A percentile compares a stretch with the other conserved stretches of the same genome.
These are phyloP conservation scores for Beverwykella pulmonaria DNA, from an alignment of 495 filamentous ascomycete genomes.

Conservation along the genomic window DNA sequence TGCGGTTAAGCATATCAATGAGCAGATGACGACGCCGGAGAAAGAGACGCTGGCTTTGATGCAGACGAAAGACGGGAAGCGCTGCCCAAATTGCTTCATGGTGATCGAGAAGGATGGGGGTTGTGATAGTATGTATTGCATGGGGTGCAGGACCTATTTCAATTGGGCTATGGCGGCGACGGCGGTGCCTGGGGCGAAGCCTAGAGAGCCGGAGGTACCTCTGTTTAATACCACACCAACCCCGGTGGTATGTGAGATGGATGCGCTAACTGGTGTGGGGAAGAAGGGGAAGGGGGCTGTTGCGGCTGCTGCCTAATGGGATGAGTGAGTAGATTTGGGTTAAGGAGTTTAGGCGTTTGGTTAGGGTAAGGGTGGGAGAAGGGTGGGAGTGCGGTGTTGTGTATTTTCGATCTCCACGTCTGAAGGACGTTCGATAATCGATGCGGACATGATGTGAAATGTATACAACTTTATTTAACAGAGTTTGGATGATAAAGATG, in stretches of 20 bases:
- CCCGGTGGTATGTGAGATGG: not conserved
- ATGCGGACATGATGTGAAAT: too few species aligned
- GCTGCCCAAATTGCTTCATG: conserved; percentile 32
- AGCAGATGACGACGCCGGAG: conserved; percentile 19
- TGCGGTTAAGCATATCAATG: conserved; percentile 2
- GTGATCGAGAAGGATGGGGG: conserved; percentile 33
- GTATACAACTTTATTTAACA: too few species aligned
- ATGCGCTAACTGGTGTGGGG: not conserved
- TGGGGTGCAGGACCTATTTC: conserved; percentile 25
- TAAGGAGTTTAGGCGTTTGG: too few species aligned
- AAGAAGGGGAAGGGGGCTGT: too few species aligned
- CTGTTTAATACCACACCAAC: not conserved
- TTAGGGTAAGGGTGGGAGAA: too few species aligned
- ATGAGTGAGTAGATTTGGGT: too few species aligned
- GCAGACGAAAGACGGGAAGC: conserved; percentile 21
- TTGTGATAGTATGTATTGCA: conserved; percentile 26
- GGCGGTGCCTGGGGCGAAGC: conserved; percentile 16
- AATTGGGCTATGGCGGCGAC: conserved; percentile 25
- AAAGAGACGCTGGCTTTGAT: conserved; percentile 22
- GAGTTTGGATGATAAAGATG: too few species aligned
- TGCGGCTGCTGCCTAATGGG: too few species aligned
- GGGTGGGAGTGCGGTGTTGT: too few species aligned
- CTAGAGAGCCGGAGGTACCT: too few species aligned
- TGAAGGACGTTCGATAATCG: too few species aligned
- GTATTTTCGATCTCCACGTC: too few species aligned